Evolutionary conservation across 768 basidiomycete genomes (phyloP).

Genomic region (Myochromella boudieri): DNA sequence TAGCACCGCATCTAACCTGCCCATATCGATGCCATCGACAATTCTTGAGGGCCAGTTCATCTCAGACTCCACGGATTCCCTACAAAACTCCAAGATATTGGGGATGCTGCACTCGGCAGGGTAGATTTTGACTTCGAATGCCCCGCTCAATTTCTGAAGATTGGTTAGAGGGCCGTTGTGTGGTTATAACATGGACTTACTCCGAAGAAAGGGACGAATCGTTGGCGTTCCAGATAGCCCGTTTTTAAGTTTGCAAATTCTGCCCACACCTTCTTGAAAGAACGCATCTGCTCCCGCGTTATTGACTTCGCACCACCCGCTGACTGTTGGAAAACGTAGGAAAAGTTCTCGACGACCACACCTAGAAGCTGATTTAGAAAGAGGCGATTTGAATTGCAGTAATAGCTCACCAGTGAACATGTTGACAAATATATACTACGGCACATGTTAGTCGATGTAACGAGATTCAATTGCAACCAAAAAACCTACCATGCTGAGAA

Average conservation of each 20-base stretch:
- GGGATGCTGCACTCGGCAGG: slow-evolving; percentile 63
- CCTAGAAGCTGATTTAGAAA: slow-evolving; percentile 39
- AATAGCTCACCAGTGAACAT: slow-evolving; percentile 83
- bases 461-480: slow-evolving; percentile 3
- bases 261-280: slow-evolving; percentile 94
- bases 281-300: slow-evolving; percentile 87
- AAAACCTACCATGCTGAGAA: slow-evolving; percentile 91
- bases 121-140: slow-evolving; percentile 88
- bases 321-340: slow-evolving; percentile 89
- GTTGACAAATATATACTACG: slow-evolving; percentile 92
- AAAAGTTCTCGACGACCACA: slow-evolving; percentile 95
- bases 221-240: slow-evolving; percentile 69
- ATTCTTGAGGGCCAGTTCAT: slow-evolving; percentile 32
- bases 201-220: slow-evolving; percentile 77
- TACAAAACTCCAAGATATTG: slow-evolving; percentile 57
- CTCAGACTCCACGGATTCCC: slow-evolving; percentile 32
- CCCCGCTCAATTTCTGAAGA: slow-evolving; percentile 74
- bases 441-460: slow-evolving; percentile 2
- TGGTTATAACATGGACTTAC: slow-evolving; percentile 45
- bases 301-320: slow-evolving; percentile 80
- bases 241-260: slow-evolving; percentile 78
- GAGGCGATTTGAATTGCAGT: no score
- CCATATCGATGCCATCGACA: slow-evolving; percentile 59
- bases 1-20: slow-evolving; percentile 58
- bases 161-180: background rate